A percentile compares a stretch with the other conserved stretches of the same genome.
Evolutionary conservation across 1,284 basidiomycete genomes (phyloP).

Genomic region (Psilocybe mexicana): DNA sequence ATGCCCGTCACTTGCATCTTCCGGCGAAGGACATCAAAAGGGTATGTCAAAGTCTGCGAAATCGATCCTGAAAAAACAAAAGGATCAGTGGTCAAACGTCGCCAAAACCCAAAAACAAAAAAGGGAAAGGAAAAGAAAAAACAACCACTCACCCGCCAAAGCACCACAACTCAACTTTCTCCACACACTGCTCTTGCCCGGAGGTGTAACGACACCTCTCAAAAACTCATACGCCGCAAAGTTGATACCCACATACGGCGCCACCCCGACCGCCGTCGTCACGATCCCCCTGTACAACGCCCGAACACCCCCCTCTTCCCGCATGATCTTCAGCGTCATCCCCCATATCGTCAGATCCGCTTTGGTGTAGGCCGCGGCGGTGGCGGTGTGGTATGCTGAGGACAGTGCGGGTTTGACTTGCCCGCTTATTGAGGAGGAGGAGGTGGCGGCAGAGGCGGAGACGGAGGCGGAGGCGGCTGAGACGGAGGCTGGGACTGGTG

Average conservation of each 20-base stretch:
- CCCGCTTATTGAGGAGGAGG: not conserved
- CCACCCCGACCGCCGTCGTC: conserved; percentile 89
- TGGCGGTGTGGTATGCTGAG: conserved; percentile 52
- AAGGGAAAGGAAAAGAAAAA: not conserved
- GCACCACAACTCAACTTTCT: conserved; percentile 78
- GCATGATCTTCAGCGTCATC: conserved; percentile 89
- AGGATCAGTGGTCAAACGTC: not conserved
- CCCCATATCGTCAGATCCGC: conserved; percentile 78
- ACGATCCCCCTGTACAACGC: conserved; percentile 88
- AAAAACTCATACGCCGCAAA: conserved; percentile 80
- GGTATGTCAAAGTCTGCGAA: conserved; percentile 93
- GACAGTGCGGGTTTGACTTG: conserved; percentile 38
- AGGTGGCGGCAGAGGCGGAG: no score
- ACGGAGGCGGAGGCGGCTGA: no score
- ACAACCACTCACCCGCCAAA: conserved; percentile 57
- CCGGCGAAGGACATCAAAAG: conserved; percentile 90
- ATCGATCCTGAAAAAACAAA: conserved; percentile 57
- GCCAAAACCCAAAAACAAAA: not conserved
- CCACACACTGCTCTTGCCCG: conserved; percentile 62
- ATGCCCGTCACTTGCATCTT: conserved; percentile 97
- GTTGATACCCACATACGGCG: conserved; percentile 90
- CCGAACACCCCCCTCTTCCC: conserved; percentile 86
- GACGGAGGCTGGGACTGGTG: conserved; percentile 6
- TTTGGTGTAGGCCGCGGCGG: conserved; percentile 38
- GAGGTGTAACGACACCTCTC: conserved; percentile 72